Percentiles rank a stretch among this genome's conserved stretches.
phyloP scores from a whole-genome alignment of 192 early-diverging fungal genomes.

The Gamsiella multidivaricata region DNA sequence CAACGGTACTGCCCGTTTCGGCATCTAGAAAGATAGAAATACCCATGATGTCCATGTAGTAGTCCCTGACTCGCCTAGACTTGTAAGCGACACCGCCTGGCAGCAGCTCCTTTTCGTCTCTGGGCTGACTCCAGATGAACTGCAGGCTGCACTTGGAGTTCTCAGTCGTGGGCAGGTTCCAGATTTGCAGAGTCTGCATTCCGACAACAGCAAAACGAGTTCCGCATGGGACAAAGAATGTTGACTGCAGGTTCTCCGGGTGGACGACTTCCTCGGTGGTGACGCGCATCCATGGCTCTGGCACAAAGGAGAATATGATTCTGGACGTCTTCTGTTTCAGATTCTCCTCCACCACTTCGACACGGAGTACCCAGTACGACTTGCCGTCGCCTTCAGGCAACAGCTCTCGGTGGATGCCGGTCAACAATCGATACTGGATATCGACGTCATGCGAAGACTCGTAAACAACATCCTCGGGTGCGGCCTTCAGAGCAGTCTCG shows the following conservation, averaged over 20 bases:
- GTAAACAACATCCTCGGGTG: background rate
- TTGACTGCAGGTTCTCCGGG: constrained; percentile 13
- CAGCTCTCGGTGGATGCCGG: constrained; percentile 15
- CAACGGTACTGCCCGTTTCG: constrained; percentile 4
- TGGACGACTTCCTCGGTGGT: constrained; percentile 8
- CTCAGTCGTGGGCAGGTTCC: constrained; percentile 26
- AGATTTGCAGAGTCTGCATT: constrained; percentile 36
- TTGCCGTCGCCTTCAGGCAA: constrained; percentile 29
- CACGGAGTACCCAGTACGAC: constrained; percentile 32
- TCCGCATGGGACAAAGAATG: constrained; percentile 22
- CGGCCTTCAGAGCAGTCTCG: background rate
- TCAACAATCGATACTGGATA: constrained; percentile 6
- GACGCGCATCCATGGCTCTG: constrained; percentile 43
- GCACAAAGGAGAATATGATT: constrained; percentile 34
- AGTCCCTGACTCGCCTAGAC: constrained; percentile 24
- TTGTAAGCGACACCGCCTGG: constrained; percentile 8
- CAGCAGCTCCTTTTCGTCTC: background rate
- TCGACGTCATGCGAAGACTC: constrained; percentile 5
- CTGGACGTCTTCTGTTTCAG: background rate
- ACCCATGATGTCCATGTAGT: constrained; percentile 15
- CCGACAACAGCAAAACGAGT: constrained; percentile 32
- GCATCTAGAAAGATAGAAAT: constrained; percentile 11
- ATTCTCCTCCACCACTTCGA: constrained; percentile 26
- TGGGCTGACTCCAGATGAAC: constrained; percentile 46
- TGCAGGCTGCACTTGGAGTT: constrained; percentile 30